A percentile compares a stretch with the other conserved stretches of the same genome.
Evolutionary conservation across 129 eudicot genomes (phyloP).

Genomic region (Lactuca saligna): DNA sequence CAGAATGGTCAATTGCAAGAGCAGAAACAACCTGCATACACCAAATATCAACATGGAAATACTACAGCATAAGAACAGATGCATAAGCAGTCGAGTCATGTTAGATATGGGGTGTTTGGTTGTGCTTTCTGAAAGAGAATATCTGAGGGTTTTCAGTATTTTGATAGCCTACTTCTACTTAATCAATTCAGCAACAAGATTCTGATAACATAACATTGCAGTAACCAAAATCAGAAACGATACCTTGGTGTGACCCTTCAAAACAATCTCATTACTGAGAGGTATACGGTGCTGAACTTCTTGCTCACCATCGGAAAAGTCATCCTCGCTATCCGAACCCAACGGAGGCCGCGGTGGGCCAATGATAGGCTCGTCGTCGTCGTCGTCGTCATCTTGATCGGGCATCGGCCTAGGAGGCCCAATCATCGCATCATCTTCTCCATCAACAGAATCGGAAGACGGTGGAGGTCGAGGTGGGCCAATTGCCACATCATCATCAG

Average conservation of each 20-base stretch:
- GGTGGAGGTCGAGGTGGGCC: constrained; percentile 69
- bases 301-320: constrained; percentile 45
- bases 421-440: constrained; percentile 42
- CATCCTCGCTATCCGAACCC: constrained; percentile 56
- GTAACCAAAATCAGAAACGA: neutral
- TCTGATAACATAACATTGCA: neutral
- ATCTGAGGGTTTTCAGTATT: neutral
- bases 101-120: neutral
- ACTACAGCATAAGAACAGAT: neutral
- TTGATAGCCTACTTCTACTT: no score
- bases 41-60: neutral
- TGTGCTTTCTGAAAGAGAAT: neutral
- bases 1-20: constrained; percentile 88
- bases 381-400: constrained; percentile 24
- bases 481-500: constrained; percentile 34
- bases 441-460: constrained; percentile 15
- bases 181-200: no score
- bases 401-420: constrained; percentile 74
- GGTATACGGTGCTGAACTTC: constrained; percentile 57
- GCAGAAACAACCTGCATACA: constrained; percentile 86
- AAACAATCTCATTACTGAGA: constrained; percentile 80
- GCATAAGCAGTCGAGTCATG: neutral
- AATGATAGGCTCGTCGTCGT: constrained; percentile 32
- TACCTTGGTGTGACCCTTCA: constrained; percentile 97
- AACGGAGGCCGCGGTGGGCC: constrained; percentile 67